Evolutionary conservation across 495 filamentous ascomycete genomes (phyloP).

Genomic region (Saxispiralis lemnorum): DNA sequence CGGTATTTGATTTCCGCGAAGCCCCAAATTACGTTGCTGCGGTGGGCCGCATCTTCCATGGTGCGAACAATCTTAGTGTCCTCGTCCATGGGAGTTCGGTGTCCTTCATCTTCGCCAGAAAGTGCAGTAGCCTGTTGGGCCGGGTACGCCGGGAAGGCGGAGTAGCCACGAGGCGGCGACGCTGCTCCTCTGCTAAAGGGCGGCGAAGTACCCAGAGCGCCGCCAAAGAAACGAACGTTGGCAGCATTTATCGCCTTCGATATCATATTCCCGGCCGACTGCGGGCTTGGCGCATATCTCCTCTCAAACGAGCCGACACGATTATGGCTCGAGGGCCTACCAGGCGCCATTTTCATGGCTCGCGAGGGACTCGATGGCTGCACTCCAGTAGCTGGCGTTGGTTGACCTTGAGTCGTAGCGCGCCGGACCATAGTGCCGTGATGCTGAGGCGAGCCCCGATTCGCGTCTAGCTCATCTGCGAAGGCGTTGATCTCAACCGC

Average conservation of each 20-base stretch:
- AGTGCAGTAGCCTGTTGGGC: slow-evolving; percentile 43
- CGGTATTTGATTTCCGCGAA: slow-evolving; percentile 98
- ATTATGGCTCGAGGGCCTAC: slow-evolving; percentile 35
- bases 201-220: slow-evolving; percentile 16
- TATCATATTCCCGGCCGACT: slow-evolving; percentile 69
- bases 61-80: slow-evolving; percentile 58
- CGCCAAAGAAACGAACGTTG: slow-evolving; percentile 43
- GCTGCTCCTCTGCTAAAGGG: slow-evolving; percentile 41
- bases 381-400: slow-evolving; percentile 35
- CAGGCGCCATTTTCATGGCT: slow-evolving; percentile 51
- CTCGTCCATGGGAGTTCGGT: slow-evolving; percentile 49
- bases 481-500: slow-evolving; percentile 93
- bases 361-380: slow-evolving; percentile 37
- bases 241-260: slow-evolving; percentile 91
- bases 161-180: slow-evolving; percentile 57
- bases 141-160: slow-evolving; percentile 70
- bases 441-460: slow-evolving; percentile 2
- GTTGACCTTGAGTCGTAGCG: slow-evolving; percentile 44
- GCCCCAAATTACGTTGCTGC: slow-evolving; percentile 86
- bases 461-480: slow-evolving; percentile 73
- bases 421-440: slow-evolving; percentile 43
- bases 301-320: slow-evolving; percentile 63
- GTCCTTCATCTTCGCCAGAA: slow-evolving; percentile 46
- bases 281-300: slow-evolving; percentile 46
- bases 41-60: slow-evolving; percentile 79